phyloP scores from a whole-genome alignment of 1,284 basidiomycete genomes.

The Papiliotrema terrestris region DNA sequence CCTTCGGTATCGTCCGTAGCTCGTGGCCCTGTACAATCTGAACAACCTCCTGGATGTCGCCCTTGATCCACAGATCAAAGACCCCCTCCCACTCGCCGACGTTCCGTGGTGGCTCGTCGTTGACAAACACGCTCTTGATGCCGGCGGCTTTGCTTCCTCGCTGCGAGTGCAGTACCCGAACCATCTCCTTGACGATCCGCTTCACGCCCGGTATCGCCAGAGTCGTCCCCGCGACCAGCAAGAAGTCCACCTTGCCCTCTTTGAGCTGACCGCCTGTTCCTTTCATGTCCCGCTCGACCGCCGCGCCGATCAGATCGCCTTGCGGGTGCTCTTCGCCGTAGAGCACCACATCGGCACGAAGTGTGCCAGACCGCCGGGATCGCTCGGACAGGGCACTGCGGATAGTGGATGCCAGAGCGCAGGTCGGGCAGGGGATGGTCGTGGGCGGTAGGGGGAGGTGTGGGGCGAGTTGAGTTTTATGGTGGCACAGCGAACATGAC shows the following conservation, averaged over 20 bases:
- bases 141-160: constrained; percentile 34
- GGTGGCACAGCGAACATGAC: constrained; percentile 76
- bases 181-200: constrained; percentile 84
- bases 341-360: constrained; percentile 83
- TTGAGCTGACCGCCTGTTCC: constrained; percentile 50
- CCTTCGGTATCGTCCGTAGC: background rate
- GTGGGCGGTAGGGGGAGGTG: constrained; percentile 56
- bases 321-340: constrained; percentile 87
- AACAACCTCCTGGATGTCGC: constrained; percentile 73
- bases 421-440: constrained; percentile 75
- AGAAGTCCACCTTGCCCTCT: constrained; percentile 57
- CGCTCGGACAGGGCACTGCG: constrained; percentile 74
- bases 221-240: constrained; percentile 88
- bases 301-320: constrained; percentile 78
- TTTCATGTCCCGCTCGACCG: constrained; percentile 70
- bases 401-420: constrained; percentile 64
- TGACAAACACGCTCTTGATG: constrained; percentile 75
- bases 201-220: constrained; percentile 89
- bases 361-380: constrained; percentile 70
- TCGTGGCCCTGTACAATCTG: background rate
- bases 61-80: constrained; percentile 87
- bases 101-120: constrained; percentile 78
- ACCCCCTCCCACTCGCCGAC: constrained; percentile 80
- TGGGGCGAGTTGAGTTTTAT: constrained; percentile 62
- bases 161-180: constrained; percentile 63